Evolutionary conservation across 2,329 filamentous ascomycete species (phyloP).

Genomic region (Fusarium lyarnte): DNA sequence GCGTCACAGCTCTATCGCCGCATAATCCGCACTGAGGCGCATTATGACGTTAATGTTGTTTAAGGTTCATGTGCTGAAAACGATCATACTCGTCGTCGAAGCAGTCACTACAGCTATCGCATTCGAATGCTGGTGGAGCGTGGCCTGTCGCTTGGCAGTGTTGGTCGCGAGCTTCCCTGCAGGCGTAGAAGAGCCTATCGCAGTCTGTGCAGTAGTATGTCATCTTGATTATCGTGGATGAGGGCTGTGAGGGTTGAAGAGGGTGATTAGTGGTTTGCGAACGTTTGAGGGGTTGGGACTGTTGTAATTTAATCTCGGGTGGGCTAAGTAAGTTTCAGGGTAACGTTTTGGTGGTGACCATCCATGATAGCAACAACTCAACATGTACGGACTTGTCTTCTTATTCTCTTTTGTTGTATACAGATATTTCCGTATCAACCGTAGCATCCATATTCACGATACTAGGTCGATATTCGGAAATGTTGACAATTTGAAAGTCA

Average conservation of each 20-base stretch:
- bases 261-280: neutral
- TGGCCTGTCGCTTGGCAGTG: neutral
- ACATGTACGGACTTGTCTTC: rapidly evolving
- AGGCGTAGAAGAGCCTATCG: neutral
- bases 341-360: neutral
- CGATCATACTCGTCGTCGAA: neutral
- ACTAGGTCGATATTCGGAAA: rapidly evolving
- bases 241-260: neutral
- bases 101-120: neutral
- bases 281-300: neutral
- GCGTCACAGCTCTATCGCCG: constrained; percentile 1
- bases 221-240: neutral
- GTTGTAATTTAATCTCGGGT: neutral
- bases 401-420: neutral
- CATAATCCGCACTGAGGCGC: constrained; percentile 43
- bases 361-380: neutral
- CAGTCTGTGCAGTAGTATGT: neutral
- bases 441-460: rapidly evolving
- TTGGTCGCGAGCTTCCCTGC: neutral
- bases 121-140: neutral
- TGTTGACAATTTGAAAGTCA: neutral
- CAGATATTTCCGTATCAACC: rapidly evolving
- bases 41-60: constrained; percentile 36
- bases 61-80: neutral
- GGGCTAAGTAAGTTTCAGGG: neutral